Evolutionary conservation across 1,284 basidiomycete species (phyloP), one percentile per base, ranked within the genome.

Genomic region (Golubevia pallescens): DNA sequence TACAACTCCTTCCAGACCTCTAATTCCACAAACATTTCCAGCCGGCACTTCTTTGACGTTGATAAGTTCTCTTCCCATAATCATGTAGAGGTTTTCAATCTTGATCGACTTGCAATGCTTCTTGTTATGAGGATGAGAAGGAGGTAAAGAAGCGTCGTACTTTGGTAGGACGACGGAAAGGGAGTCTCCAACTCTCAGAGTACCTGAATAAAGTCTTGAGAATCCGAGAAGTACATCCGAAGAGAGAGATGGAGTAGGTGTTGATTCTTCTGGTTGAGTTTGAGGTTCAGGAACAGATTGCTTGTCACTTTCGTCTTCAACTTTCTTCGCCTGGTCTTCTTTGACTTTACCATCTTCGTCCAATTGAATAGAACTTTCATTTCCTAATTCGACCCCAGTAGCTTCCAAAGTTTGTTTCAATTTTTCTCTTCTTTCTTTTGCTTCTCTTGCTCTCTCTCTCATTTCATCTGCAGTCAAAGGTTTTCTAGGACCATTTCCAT

Each of bases 41-140:
- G 97, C 95, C n/a, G 89, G 90, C 0, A 99, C 94, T 69, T 89
- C 89, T 54, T 92, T 88, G 2, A 97, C 94, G 0, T 91, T 88
- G 0, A 94, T 90, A 19, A 99, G 89, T 80, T 98, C 95, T 52
- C 94, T 89, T 2, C 97, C 97, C 97, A 99, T 99, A 93, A 99
- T 97, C 74, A 93, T 91, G 87, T 98, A 99, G 63, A 99, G 86
- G 4, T 91, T 91, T 68, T 91, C 90, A 3, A 95, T 90, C 20
- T 87, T 88, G 16, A 92, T 88, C 7, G 88, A 86, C n/a, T 89
- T 68, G 58, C 95, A 76, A 80, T 93, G 90, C 70, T 90, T 90
- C n/a, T 86, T 87, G 86, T 97, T 96, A 34, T 87, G 86, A 6
- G 91, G 89, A 77, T 96, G 91, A 1, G 87, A 87, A 0, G 92